Percentiles rank a stretch among this genome's conserved stretches.
phyloP scores from a whole-genome alignment of 441 rosid genomes.

The Flueggea neowawraea region DNA sequence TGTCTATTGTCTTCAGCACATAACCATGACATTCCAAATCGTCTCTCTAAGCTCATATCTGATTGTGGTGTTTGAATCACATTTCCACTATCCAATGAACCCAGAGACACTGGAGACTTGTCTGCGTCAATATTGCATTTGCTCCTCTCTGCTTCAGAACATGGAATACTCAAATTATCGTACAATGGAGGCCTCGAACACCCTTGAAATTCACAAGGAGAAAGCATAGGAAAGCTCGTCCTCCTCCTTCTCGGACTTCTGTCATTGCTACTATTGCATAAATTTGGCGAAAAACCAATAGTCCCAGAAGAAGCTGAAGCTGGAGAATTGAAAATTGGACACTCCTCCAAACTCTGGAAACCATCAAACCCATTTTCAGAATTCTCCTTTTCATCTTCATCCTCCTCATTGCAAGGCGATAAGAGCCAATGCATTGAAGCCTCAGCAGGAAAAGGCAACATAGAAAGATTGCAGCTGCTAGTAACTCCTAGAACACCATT shows the following conservation, averaged over 20 bases:
- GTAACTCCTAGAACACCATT: not conserved
- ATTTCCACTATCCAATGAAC: slow-evolving; percentile 52
- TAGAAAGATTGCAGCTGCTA: slow-evolving; percentile 20
- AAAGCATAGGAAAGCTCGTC: slow-evolving; percentile 21
- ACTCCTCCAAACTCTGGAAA: slow-evolving; percentile 20
- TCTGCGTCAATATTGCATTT: slow-evolving; percentile 15
- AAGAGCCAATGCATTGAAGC: slow-evolving; percentile 79
- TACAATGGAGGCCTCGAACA: slow-evolving; percentile 25
- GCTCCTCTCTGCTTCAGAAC: slow-evolving; percentile 27
- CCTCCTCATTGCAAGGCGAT: too few species aligned
- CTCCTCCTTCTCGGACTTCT: slow-evolving; percentile 28
- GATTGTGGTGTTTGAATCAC: slow-evolving; percentile 74
- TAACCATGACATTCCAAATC: slow-evolving; percentile 18
- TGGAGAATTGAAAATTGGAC: slow-evolving; percentile 21
- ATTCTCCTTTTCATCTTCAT: slow-evolving; percentile 15
- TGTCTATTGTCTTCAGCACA: slow-evolving; percentile 13
- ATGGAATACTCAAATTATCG: slow-evolving; percentile 19
- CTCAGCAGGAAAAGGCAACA: slow-evolving; percentile 55
- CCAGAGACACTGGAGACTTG: slow-evolving; percentile 38
- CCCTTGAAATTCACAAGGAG: slow-evolving; percentile 34
- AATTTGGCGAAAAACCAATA: slow-evolving; percentile 33
- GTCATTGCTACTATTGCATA: slow-evolving; percentile 22
- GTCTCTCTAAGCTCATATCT: slow-evolving; percentile 37
- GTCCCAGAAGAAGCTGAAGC: slow-evolving; percentile 25
- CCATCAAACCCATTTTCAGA: slow-evolving; percentile 20